Base-by-base conservation (phyloP, 2,329 filamentous ascomycete species). In the Ophiostoma fasciatum region DNA sequence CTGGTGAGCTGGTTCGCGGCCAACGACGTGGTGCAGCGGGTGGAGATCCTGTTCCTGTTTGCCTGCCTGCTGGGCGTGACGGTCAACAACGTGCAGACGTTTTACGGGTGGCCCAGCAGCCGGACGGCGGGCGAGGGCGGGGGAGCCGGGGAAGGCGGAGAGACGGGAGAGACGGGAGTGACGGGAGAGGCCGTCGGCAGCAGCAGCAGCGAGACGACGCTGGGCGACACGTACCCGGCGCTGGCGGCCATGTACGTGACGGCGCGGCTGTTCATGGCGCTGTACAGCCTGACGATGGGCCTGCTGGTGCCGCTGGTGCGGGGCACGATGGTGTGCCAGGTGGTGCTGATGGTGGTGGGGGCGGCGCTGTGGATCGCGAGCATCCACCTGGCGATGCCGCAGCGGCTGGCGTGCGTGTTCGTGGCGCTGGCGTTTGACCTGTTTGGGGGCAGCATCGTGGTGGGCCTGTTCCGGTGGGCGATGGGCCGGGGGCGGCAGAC, bases 1-100 rank as follows among this genome's bases (percentile, higher is more conserved):
- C 54, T 72, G 8, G 60, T 77, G 39, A 66, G 61, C 39, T 74
- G 72, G 71, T 76, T 78, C 46, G 68, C 77, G 44, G 66, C 63
- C 18, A 68, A 75, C 43, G 74, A 78, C 44, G 62, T 78, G 25
- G 48, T 71, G 11, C 68, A 73, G 41, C 57, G 73, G 15, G 42
- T 74, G 20, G 64, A 62, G n/a, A 62, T 78, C 13, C 53, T 78
- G 1, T 74, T 77, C 47, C 60, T 72, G 31, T 65, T 77, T 39
- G 63, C 68, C 3, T 77, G 70, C 51, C 57, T 78, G 6, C 57
- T 78, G 19, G 74, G 59, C 4, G 70, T 72, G 40, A 78, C 74
- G 4, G 73, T 68, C 12, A 77, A 77, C 47, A 75, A 75, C 58
- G 63, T 64, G 9, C 61, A 68, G 30, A 63, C 67, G 4, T 74